Conservation (phyloP, 768 basidiomycete genomes). For the Pisolithus albus region DNA sequence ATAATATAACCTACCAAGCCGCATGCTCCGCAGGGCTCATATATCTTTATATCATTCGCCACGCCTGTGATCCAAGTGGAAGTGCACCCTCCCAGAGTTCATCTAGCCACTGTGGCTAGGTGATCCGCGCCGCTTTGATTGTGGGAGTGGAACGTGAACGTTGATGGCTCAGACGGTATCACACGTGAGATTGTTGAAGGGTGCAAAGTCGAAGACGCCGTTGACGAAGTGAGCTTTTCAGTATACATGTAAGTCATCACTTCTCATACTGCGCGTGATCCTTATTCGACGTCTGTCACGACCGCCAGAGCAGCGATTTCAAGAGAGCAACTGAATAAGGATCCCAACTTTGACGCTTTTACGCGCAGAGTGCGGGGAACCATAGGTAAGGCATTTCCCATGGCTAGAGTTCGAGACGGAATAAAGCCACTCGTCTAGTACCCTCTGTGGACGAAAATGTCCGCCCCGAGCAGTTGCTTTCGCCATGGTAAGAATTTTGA, state of each 20-base stretch:
- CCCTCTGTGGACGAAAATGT: slow-evolving; percentile 17
- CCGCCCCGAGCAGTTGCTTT: slow-evolving; percentile 8
- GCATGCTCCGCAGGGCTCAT: slow-evolving; percentile 41
- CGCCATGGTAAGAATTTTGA: slow-evolving; percentile 9
- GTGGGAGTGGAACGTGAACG: no score
- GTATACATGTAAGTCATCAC: slow-evolving; percentile 38
- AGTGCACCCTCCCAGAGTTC: slow-evolving; percentile 18
- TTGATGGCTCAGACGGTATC: slow-evolving; percentile 48
- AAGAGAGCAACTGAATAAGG: slow-evolving; percentile 32
- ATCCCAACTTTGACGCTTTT: slow-evolving; percentile 31
- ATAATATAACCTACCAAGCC: slow-evolving; percentile 38
- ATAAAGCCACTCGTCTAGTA: slow-evolving; percentile 4
- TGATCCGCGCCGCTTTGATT: slow-evolving; percentile 41
- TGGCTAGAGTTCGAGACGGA: background rate
- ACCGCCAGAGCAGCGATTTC: slow-evolving; percentile 9
- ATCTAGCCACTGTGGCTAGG: slow-evolving; percentile 34
- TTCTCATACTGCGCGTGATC: background rate
- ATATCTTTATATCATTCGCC: slow-evolving; percentile 40
- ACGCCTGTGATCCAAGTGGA: slow-evolving; percentile 26
- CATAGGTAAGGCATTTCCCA: slow-evolving; percentile 7
- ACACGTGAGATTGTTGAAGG: slow-evolving; percentile 27
- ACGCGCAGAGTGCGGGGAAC: slow-evolving; percentile 10
- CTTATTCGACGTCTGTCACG: no score
- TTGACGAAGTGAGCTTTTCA: slow-evolving; percentile 19
- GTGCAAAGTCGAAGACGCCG: slow-evolving; percentile 17